A percentile compares a stretch with the other conserved stretches of the same genome.
Evolutionary conservation across 345 rosid genomes (phyloP).

Genomic region (Dimocarpus longan): DNA sequence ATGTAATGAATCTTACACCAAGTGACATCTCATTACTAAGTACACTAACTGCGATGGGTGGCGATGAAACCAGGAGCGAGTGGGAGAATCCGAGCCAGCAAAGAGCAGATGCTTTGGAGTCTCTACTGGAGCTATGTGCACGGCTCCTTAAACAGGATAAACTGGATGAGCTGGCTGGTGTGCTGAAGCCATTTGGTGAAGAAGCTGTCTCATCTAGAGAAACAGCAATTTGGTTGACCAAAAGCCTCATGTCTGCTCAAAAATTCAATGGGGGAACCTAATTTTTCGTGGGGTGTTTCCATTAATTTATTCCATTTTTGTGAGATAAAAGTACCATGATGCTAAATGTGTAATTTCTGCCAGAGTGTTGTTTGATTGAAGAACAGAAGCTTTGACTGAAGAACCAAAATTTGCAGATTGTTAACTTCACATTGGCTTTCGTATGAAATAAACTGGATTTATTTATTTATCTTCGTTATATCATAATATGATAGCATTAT

Average conservation of each 20-base stretch:
- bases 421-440: slow-evolving; percentile 17
- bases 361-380: slow-evolving; percentile 36
- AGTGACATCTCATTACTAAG: slow-evolving; percentile 59
- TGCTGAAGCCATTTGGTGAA: slow-evolving; percentile 90
- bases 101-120: slow-evolving; percentile 90
- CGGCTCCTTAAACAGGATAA: slow-evolving; percentile 86
- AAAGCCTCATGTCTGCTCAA: slow-evolving; percentile 82
- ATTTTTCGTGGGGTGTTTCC: slow-evolving; percentile 22
- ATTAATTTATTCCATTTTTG: slow-evolving; percentile 30
- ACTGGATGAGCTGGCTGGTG: slow-evolving; percentile 81
- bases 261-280: slow-evolving; percentile 60
- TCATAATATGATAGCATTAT: too few species aligned
- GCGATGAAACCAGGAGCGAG: slow-evolving; percentile 45
- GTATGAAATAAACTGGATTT: slow-evolving; percentile 15
- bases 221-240: slow-evolving; percentile 96
- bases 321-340: slow-evolving; percentile 10
- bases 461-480: neutral
- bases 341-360: slow-evolving; percentile 27
- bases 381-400: slow-evolving; percentile 16
- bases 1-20: slow-evolving; percentile 33
- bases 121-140: slow-evolving; percentile 90
- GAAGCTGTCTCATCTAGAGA: slow-evolving; percentile 92
- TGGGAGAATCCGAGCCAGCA: slow-evolving; percentile 69
- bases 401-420: slow-evolving; percentile 27
- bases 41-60: slow-evolving; percentile 50